Evolutionary conservation across 208 protist genomes (phyloP).

Genomic region (Strigomonas oncopelti): DNA sequence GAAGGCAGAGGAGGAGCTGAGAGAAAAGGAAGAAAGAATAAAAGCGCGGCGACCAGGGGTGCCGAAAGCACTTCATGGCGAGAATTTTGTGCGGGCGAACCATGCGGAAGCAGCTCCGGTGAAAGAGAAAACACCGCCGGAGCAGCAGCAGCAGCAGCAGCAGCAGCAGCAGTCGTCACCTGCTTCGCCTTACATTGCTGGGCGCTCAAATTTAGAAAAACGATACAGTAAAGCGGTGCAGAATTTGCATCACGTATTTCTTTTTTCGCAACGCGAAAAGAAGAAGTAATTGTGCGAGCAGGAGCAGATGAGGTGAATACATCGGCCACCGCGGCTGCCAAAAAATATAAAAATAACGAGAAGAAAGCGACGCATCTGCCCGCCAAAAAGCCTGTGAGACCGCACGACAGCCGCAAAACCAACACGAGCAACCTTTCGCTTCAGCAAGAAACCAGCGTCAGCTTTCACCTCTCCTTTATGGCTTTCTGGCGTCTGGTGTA

Average conservation of each 20-base stretch:
- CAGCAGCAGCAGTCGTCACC: background rate
- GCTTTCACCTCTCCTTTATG: background rate
- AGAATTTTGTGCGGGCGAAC: background rate
- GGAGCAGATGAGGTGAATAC: background rate
- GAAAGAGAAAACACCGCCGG: background rate
- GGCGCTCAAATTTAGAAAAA: background rate
- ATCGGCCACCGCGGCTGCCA: background rate
- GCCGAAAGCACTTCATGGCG: background rate
- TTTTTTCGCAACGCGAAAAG: constrained; percentile 6
- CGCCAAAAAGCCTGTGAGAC: background rate
- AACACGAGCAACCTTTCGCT: background rate
- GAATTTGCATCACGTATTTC: constrained; percentile 8
- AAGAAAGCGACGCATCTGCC: background rate
- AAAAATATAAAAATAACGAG: background rate
- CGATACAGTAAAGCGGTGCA: constrained; percentile 2
- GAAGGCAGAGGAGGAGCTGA: no score
- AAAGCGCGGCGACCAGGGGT: background rate
- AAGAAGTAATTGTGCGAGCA: background rate
- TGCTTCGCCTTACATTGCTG: background rate
- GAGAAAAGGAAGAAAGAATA: no score
- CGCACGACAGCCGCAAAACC: background rate
- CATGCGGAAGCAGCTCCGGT: background rate
- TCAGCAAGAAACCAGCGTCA: background rate
- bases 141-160: background rate
- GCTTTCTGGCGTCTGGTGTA: background rate